A percentile compares a stretch with the other conserved stretches of the same genome.
phyloP scores from a whole-genome alignment of 192 early-diverging fungal species.

The Spizellomyces sp. region DNA sequence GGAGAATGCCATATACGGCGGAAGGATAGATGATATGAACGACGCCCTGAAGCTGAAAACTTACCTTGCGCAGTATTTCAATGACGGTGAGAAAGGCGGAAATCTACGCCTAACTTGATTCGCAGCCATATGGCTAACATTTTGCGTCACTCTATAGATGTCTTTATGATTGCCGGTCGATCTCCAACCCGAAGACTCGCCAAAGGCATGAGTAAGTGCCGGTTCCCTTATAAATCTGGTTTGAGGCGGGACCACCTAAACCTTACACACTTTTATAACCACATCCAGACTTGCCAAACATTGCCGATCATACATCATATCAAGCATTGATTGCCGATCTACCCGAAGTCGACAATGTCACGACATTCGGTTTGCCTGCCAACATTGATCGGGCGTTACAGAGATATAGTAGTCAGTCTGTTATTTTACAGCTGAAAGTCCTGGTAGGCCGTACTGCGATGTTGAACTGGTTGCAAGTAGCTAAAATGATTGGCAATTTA shows the following conservation, averaged over 20 bases:
- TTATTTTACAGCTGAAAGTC: conserved; percentile 43
- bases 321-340: conserved; percentile 43
- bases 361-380: conserved; percentile 50
- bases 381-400: conserved; percentile 56
- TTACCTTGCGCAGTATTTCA: conserved; percentile 54
- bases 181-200: conserved; percentile 45
- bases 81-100: conserved; percentile 45
- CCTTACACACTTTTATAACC: background rate
- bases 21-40: conserved; percentile 54
- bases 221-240: background rate
- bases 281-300: conserved; percentile 35
- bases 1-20: conserved; percentile 65
- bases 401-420: conserved; percentile 30
- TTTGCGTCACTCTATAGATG: conserved; percentile 26
- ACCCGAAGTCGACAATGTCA: conserved; percentile 49
- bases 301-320: conserved; percentile 44
- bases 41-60: conserved; percentile 52
- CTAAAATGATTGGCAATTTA: conserved; percentile 6
- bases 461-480: background rate
- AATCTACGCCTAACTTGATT: too few species aligned
- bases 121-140: too few species aligned
- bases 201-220: conserved; percentile 40
- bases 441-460: conserved; percentile 35
- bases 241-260: background rate
- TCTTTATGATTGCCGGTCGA: conserved; percentile 42